phyloP scores from a whole-genome alignment of 2,329 filamentous ascomycete genomes.

The Aspergillus piperis region DNA sequence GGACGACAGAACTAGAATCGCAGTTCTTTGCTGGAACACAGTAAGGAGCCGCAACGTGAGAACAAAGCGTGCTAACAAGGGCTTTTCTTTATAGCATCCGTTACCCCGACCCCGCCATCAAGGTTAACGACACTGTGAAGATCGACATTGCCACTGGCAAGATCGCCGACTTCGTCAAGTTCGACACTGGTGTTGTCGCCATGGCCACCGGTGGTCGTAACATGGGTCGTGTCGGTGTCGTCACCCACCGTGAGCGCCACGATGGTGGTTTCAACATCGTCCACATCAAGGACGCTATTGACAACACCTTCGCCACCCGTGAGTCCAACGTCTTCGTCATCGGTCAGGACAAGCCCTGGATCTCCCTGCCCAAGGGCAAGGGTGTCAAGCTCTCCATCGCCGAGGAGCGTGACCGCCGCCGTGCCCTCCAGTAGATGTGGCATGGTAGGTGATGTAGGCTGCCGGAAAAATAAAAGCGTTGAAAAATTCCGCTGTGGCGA shows the following conservation, averaged over 20 bases:
- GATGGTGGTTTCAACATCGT: constrained; percentile 99
- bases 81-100: constrained; percentile 72
- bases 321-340: constrained; percentile 99
- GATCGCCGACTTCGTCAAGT: constrained; percentile 97
- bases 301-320: constrained; percentile 99
- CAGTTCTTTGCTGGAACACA: constrained; percentile 33
- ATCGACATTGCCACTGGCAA: constrained; percentile 96
- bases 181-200: constrained; percentile 96
- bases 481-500: constrained; percentile 34
- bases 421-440: constrained; percentile 61
- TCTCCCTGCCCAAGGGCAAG: constrained; percentile 99
- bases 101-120: constrained; percentile 97
- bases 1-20: constrained; percentile 34
- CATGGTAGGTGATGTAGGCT: constrained; percentile 28
- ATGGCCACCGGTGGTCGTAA: constrained; percentile 99
- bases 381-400: constrained; percentile 99
- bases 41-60: constrained; percentile 30
- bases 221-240: constrained; percentile 99
- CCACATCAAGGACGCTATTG: constrained; percentile 99
- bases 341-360: constrained; percentile 97
- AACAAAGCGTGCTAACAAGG: constrained; percentile 37
- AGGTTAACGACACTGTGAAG: constrained; percentile 99
- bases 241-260: constrained; percentile 99
- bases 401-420: constrained; percentile 97
- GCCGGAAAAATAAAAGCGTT: constrained; percentile 27